Evolutionary conservation across 805 yeast species (phyloP).

Genomic region (Kodamaea jinghongensis): DNA sequence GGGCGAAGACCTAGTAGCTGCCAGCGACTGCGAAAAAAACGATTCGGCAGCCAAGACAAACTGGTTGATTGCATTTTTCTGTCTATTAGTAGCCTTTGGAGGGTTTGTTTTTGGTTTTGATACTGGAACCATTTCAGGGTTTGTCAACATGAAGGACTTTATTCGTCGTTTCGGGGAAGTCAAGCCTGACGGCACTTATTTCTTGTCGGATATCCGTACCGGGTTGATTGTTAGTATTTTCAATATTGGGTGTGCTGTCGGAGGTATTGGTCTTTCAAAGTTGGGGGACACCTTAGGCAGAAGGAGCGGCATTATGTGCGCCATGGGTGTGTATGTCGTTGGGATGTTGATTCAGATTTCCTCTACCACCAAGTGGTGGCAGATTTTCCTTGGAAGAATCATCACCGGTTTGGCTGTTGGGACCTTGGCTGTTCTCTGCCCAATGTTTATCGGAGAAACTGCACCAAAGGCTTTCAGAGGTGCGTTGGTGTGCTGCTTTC

Average conservation of each 20-base stretch:
- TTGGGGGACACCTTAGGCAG: slow-evolving; percentile 25
- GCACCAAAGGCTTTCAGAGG: slow-evolving; percentile 29
- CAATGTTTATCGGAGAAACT: slow-evolving; percentile 26
- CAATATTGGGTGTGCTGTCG: slow-evolving; percentile 28
- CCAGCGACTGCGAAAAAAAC: too few species aligned
- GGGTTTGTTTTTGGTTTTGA: slow-evolving; percentile 30
- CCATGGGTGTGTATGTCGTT: slow-evolving; percentile 25
- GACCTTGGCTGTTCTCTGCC: slow-evolving; percentile 23
- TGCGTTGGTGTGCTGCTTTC: slow-evolving; percentile 28
- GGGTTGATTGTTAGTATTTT: slow-evolving; percentile 28
- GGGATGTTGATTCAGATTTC: slow-evolving; percentile 27
- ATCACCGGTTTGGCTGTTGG: slow-evolving; percentile 29
- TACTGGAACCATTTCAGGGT: slow-evolving; percentile 30
- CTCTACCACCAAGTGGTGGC: slow-evolving; percentile 22
- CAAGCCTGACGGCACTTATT: slow-evolving; percentile 15
- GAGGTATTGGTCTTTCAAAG: slow-evolving; percentile 25
- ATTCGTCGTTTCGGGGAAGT: slow-evolving; percentile 20
- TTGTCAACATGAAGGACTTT: slow-evolving; percentile 26
- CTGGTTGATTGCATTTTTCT: slow-evolving; percentile 12
- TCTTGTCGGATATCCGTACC: slow-evolving; percentile 22
- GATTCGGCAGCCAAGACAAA: too few species aligned
- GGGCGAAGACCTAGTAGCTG: too few species aligned
- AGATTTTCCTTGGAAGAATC: slow-evolving; percentile 22
- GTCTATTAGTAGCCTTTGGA: slow-evolving; percentile 26
- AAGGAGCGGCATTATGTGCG: slow-evolving; percentile 22